These are phyloP conservation scores for Erigeron canadensis DNA, from an alignment of 129 eudicot species.

Conservation along the genomic window DNA sequence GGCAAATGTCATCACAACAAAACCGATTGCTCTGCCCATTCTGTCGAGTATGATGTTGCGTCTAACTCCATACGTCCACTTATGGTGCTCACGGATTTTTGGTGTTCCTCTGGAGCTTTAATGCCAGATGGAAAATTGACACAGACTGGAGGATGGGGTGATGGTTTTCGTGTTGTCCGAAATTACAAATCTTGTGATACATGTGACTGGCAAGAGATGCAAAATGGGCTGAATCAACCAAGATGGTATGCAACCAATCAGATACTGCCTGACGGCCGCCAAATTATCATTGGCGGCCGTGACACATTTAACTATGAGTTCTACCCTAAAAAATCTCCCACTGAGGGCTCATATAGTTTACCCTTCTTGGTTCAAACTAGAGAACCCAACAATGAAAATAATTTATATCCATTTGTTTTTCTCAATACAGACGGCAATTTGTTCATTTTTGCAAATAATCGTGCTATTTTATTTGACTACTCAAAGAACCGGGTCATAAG, in stretches of 20 bases:
- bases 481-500: background rate
- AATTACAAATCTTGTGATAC: constrained; percentile 33
- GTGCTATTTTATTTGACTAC: constrained; percentile 48
- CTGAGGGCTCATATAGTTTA: constrained; percentile 19
- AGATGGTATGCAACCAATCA: constrained; percentile 80
- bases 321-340: constrained; percentile 38
- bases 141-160: constrained; percentile 74
- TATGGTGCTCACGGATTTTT: constrained; percentile 47
- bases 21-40: constrained; percentile 71
- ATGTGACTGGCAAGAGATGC: constrained; percentile 63
- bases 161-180: constrained; percentile 52
- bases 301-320: constrained; percentile 53
- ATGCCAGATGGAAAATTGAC: constrained; percentile 47
- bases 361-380: constrained; percentile 49
- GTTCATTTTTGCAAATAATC: constrained; percentile 66
- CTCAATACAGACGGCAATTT: constrained; percentile 60
- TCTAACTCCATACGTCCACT: constrained; percentile 65
- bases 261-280: constrained; percentile 55
- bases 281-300: constrained; percentile 69
- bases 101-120: constrained; percentile 73
- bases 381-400: constrained; percentile 52
- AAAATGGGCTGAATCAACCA: constrained; percentile 19
- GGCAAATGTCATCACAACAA: constrained; percentile 49
- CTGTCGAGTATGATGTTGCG: constrained; percentile 56
- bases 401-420: constrained; percentile 67